These are phyloP conservation scores for Symbiodinium pilosum DNA, from an alignment of 73 alveolate species.

Conservation along the genomic window DNA sequence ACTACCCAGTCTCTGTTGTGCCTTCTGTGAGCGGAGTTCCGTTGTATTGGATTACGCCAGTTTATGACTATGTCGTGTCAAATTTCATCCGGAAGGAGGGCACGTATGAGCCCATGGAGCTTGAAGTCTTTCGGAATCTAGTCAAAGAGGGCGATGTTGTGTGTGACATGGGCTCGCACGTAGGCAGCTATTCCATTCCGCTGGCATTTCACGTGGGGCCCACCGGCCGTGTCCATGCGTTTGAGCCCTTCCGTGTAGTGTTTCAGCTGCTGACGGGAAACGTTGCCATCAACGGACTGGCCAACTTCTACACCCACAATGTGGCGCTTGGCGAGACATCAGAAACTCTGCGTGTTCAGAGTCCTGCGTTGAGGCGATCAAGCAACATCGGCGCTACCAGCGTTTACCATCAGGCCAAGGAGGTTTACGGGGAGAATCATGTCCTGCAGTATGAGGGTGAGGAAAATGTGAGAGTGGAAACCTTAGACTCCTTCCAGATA, in stretches of 20 bases:
- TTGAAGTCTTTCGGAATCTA: conserved; percentile 51
- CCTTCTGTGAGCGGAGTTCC: conserved; percentile 65
- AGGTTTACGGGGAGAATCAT: conserved; percentile 71
- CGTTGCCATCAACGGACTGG: conserved; percentile 67
- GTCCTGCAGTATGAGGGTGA: conserved; percentile 79
- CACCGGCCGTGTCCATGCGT: conserved; percentile 63
- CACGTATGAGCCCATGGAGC: conserved; percentile 83
- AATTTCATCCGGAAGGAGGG: conserved; percentile 46
- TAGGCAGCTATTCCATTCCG: conserved; percentile 63
- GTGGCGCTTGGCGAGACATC: conserved; percentile 80
- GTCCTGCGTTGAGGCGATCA: conserved; percentile 48
- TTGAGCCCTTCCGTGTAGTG: conserved; percentile 80
- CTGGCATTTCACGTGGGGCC: conserved; percentile 61
- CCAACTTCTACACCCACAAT: conserved; percentile 57
- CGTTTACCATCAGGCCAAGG: conserved; percentile 60
- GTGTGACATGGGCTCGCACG: conserved; percentile 64
- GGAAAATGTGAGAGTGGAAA: conserved; percentile 43
- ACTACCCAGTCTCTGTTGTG: conserved; percentile 53
- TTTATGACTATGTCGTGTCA: conserved; percentile 85
- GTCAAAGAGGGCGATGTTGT: conserved; percentile 72
- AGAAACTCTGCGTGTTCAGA: conserved; percentile 27
- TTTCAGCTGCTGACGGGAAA: conserved; percentile 76
- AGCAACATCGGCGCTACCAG: conserved; percentile 83
- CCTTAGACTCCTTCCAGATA: conserved; percentile 61
- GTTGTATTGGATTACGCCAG: conserved; percentile 74